These are phyloP conservation scores for Myxozyma monticola DNA, from an alignment of 805 yeast species.

Conservation along the genomic window DNA sequence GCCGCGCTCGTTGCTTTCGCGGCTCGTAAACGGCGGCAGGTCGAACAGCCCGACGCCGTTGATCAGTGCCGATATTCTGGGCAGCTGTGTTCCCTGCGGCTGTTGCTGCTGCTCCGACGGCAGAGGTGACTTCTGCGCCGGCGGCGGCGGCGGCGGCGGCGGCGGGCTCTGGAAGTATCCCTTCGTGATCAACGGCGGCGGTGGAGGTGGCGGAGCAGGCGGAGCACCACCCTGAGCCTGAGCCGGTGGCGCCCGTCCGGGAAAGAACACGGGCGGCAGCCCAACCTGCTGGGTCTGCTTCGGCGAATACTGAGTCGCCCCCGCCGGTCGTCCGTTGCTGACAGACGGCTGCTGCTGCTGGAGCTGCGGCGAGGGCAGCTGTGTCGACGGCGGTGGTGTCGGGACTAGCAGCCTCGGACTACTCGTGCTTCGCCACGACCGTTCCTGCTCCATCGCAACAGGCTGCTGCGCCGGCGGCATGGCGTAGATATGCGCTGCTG, in stretches of 20 bases:
- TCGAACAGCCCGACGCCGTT: slow-evolving; percentile 16
- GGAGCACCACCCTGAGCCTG: not conserved
- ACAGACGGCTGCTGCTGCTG: not conserved
- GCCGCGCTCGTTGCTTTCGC: slow-evolving; percentile 29
- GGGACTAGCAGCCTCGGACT: too few relatives aligned
- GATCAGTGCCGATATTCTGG: slow-evolving; percentile 10
- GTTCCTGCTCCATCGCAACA: too few relatives aligned
- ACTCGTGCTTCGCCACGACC: too few relatives aligned
- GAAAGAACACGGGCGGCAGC: not conserved
- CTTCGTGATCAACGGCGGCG: not conserved
- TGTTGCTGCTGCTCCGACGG: slow-evolving; percentile 10
- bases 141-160: not conserved
- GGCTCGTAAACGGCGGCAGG: slow-evolving; percentile 25
- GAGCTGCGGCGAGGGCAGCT: not conserved
- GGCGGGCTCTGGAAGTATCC: not conserved
- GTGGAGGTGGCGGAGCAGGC: not conserved
- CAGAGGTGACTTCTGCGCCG: not conserved
- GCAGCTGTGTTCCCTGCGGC: slow-evolving; percentile 4
- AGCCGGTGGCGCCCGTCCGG: not conserved
- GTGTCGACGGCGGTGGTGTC: slow-evolving; percentile 6
- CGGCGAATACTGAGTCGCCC: not conserved
- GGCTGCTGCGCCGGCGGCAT: too few relatives aligned
- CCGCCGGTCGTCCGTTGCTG: not conserved
- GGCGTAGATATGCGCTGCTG: too few relatives aligned
- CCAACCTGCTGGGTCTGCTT: not conserved